Evolutionary conservation across 2,329 filamentous ascomycete species (phyloP).

Genomic region (Epicoccum nigrum): DNA sequence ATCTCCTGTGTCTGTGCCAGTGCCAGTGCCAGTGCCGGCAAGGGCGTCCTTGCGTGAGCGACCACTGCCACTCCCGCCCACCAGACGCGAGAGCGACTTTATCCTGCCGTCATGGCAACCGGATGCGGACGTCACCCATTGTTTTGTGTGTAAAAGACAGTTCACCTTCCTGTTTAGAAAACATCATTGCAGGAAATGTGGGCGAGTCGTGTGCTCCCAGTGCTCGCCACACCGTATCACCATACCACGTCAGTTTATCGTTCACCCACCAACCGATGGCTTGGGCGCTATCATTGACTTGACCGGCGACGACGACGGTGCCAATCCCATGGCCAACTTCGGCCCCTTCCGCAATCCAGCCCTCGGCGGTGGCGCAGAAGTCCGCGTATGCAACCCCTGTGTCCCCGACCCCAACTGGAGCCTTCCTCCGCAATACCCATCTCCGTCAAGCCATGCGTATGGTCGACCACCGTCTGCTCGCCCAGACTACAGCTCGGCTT

Average conservation of each 20-base stretch:
- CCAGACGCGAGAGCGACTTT: conserved; percentile 52
- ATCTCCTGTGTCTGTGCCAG: too few relatives aligned
- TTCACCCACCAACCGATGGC: conserved; percentile 64
- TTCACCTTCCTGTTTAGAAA: conserved; percentile 89
- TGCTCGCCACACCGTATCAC: conserved; percentile 96
- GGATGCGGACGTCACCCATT: conserved; percentile 79
- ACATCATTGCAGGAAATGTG: conserved; percentile 96
- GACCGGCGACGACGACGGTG: conserved; percentile 48
- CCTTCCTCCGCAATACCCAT: conserved; percentile 59
- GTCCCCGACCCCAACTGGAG: conserved; percentile 71
- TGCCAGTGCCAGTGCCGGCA: conserved; percentile 20
- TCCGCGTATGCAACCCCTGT: conserved; percentile 74
- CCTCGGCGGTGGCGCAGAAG: conserved; percentile 69
- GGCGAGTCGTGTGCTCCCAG: conserved; percentile 83
- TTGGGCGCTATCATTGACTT: conserved; percentile 50
- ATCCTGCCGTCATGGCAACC: conserved; percentile 84
- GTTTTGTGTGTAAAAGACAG: conserved; percentile 79
- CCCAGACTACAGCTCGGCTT: conserved; percentile 16
- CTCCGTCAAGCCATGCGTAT: not conserved
- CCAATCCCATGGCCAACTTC: conserved; percentile 33
- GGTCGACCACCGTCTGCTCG: not conserved
- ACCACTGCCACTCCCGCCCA: conserved; percentile 19
- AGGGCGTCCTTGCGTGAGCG: conserved; percentile 13
- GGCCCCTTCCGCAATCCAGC: conserved; percentile 53
- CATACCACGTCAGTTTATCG: conserved; percentile 91